phyloP scores from a whole-genome alignment of 805 yeast species.

The Metschnikowia proteae region DNA sequence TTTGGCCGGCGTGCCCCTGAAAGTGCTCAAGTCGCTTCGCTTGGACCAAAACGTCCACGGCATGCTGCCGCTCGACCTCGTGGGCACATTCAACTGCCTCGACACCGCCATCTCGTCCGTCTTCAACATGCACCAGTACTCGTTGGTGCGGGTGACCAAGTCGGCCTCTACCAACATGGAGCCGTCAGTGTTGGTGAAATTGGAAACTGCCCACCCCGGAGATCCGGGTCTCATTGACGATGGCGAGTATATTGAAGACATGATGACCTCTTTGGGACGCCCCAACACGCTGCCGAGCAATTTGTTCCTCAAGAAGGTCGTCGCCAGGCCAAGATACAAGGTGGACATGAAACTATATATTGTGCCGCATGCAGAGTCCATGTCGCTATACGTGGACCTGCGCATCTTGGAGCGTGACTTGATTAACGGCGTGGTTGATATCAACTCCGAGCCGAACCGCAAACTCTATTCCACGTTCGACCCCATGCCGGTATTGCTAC shows the following conservation, averaged over 20 bases:
- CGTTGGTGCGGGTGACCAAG: slow-evolving; percentile 50
- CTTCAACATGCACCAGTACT: slow-evolving; percentile 40
- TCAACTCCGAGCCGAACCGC: slow-evolving; percentile 19
- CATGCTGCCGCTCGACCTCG: slow-evolving; percentile 10
- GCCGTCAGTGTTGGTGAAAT: slow-evolving; percentile 49
- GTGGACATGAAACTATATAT: slow-evolving; percentile 60
- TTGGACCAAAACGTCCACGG: slow-evolving; percentile 11
- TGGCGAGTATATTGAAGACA: slow-evolving; percentile 37
- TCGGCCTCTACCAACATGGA: slow-evolving; percentile 51
- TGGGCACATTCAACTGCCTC: slow-evolving; percentile 39
- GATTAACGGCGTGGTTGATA: slow-evolving; percentile 45
- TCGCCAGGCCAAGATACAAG: slow-evolving; percentile 62
- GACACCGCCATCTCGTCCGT: slow-evolving; percentile 44
- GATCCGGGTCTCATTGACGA: slow-evolving; percentile 49
- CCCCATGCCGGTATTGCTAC: slow-evolving; percentile 10
- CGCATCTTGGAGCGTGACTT: slow-evolving; percentile 51
- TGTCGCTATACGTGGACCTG: slow-evolving; percentile 45
- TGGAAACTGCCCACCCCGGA: slow-evolving; percentile 56
- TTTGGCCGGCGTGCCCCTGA: slow-evolving; percentile 32
- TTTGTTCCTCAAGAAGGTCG: slow-evolving; percentile 50
- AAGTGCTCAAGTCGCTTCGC: slow-evolving; percentile 32
- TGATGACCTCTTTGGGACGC: slow-evolving; percentile 37
- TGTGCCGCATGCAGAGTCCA: slow-evolving; percentile 38
- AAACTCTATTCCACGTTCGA: slow-evolving; percentile 17
- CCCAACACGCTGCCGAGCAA: slow-evolving; percentile 44